These are phyloP conservation scores for Tuber melanosporum DNA, from an alignment of 495 filamentous ascomycete species.

Conservation along the genomic window DNA sequence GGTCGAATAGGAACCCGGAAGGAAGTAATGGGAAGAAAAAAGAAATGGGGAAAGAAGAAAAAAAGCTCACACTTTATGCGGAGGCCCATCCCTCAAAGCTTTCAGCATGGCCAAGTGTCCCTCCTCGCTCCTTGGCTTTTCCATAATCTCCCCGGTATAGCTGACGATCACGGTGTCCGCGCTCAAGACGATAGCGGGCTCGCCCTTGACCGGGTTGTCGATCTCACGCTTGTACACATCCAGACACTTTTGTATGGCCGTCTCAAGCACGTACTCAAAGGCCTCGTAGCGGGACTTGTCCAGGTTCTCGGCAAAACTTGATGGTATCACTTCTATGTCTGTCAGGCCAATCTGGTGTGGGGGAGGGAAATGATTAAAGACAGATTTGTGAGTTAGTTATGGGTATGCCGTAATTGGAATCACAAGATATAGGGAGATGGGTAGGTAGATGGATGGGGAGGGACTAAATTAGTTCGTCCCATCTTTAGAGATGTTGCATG, in stretches of 20 bases:
- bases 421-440: neutral
- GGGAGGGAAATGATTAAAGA: neutral
- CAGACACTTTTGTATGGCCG: slow-evolving; percentile 72
- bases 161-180: slow-evolving; percentile 89
- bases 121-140: slow-evolving; percentile 77
- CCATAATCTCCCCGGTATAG: slow-evolving; percentile 65
- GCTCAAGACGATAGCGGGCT: slow-evolving; percentile 79
- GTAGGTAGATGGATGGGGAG: neutral
- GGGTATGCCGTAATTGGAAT: slow-evolving; percentile 8
- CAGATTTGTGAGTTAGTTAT: slow-evolving; percentile 13
- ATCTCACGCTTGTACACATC: slow-evolving; percentile 66
- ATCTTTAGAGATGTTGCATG: neutral
- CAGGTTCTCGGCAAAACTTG: slow-evolving; percentile 70
- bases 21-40: neutral
- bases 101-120: slow-evolving; percentile 78
- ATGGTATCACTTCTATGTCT: slow-evolving; percentile 74
- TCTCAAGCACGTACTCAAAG: slow-evolving; percentile 83
- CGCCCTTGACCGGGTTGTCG: slow-evolving; percentile 51
- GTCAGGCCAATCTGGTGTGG: slow-evolving; percentile 37
- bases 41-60: too few species aligned
- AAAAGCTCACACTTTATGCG: slow-evolving; percentile 58
- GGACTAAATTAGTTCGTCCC: neutral
- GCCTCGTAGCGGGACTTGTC: slow-evolving; percentile 66
- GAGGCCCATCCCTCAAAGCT: slow-evolving; percentile 62
- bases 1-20: neutral